Percentiles rank a stretch among this genome's conserved stretches.
These are phyloP conservation scores for Pythium phragmitis DNA, from an alignment of 352 stramenopile species.

Conservation along the genomic window DNA sequence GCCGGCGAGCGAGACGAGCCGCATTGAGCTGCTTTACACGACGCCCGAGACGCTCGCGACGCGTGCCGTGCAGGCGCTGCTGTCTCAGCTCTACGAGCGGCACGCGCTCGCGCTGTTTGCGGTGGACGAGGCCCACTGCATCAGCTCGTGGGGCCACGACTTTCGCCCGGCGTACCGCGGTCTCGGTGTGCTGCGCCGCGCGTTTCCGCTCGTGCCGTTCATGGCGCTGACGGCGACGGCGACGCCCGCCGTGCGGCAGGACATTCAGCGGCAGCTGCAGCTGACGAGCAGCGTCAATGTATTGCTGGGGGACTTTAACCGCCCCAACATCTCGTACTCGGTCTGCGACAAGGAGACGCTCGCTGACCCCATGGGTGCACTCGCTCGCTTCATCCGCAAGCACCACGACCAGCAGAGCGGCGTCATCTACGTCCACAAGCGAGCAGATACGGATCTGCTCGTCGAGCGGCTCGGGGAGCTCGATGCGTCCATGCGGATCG, in stretches of 20 bases:
- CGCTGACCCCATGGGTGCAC: conserved; percentile 37
- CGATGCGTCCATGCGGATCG: conserved; percentile 31
- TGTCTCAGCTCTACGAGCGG: conserved; percentile 31
- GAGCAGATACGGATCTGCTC: conserved; percentile 49
- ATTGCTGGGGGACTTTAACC: conserved; percentile 58
- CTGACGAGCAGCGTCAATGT: conserved; percentile 37
- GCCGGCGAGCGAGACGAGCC: conserved; percentile 1
- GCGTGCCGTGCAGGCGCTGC: conserved; percentile 44
- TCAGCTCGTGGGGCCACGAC: conserved; percentile 89
- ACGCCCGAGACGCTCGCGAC: conserved; percentile 83
- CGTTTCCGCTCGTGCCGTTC: conserved; percentile 45
- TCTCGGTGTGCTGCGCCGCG: conserved; percentile 37
- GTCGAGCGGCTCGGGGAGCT: conserved; percentile 32
- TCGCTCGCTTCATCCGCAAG: conserved; percentile 44
- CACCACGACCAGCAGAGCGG: conserved; percentile 35
- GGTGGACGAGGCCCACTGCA: conserved; percentile 92
- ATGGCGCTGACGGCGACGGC: conserved; percentile 92
- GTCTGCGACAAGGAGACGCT: conserved; percentile 52
- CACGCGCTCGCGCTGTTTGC: conserved; percentile 52
- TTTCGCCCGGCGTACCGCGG: conserved; percentile 79
- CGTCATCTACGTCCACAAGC: conserved; percentile 58
- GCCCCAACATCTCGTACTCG: conserved; percentile 54
- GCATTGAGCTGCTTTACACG: conserved; percentile 80
- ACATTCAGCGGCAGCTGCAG: conserved; percentile 51
- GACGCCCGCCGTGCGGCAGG: conserved; percentile 53